These are phyloP conservation scores for Vigna radiata DNA, from an alignment of 306 rosid species.

Conservation along the genomic window DNA sequence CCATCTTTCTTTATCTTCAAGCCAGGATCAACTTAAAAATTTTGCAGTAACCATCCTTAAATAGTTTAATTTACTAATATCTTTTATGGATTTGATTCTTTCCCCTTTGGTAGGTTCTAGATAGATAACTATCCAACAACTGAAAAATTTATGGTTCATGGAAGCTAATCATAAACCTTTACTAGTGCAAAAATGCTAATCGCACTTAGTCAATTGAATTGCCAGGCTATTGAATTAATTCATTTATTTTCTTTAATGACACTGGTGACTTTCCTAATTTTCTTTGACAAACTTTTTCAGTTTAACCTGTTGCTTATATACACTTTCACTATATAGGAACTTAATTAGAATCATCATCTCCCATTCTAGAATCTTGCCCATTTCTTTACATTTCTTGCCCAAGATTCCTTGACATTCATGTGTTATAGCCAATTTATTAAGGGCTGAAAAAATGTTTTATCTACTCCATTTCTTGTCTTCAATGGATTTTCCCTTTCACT, in stretches of 20 bases:
- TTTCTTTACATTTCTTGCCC: background rate
- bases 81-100: slow-evolving; percentile 4
- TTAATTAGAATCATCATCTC: too few relatives aligned
- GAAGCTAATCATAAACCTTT: background rate
- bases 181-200: background rate
- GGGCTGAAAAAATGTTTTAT: background rate
- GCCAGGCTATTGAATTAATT: background rate
- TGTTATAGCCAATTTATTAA: background rate
- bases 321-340: too few relatives aligned
- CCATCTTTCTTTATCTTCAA: background rate
- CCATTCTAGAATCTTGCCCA: background rate
- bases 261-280: background rate
- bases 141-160: slow-evolving; percentile 13
- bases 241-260: background rate
- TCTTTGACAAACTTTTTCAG: too few relatives aligned
- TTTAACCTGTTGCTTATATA: background rate
- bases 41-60: background rate
- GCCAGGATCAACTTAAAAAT: background rate
- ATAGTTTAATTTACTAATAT: background rate
- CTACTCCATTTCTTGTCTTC: background rate
- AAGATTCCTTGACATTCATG: background rate
- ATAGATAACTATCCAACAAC: background rate
- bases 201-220: background rate
- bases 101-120: background rate
- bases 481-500: slow-evolving; percentile 4